phyloP scores from a whole-genome alignment of 371 early-diverging fungal species.

The Dichotomocladium elegans region DNA sequence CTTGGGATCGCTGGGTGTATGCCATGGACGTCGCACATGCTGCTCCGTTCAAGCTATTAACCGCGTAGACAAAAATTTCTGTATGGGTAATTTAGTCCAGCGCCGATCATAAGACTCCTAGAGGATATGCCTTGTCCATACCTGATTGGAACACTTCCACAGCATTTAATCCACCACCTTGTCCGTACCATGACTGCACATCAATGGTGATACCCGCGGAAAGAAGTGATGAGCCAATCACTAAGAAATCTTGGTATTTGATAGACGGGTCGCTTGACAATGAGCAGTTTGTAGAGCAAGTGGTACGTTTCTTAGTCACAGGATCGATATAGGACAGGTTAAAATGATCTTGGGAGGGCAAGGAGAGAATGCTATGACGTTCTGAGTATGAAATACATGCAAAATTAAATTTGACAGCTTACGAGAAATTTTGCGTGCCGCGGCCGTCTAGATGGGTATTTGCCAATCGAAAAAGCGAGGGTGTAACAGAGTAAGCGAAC shows the following conservation, averaged over 20 bases:
- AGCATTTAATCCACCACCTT: constrained; percentile 67
- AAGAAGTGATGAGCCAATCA: constrained; percentile 32
- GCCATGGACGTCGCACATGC: constrained; percentile 7
- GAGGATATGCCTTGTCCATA: constrained; percentile 4
- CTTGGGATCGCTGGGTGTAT: constrained; percentile 7
- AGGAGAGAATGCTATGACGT: constrained; percentile 32
- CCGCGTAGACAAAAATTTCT: constrained; percentile 27
- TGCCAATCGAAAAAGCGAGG: constrained; percentile 63
- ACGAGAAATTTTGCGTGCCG: constrained; percentile 68
- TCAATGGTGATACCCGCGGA: constrained; percentile 59
- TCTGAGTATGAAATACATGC: background rate
- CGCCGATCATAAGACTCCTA: background rate
- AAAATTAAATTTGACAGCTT: constrained; percentile 7
- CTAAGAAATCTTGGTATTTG: constrained; percentile 58
- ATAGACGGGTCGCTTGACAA: constrained; percentile 38
- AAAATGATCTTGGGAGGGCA: constrained; percentile 38
- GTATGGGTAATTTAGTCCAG: background rate
- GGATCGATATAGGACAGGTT: constrained; percentile 67
- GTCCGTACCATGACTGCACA: constrained; percentile 70
- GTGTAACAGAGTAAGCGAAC: constrained; percentile 58
- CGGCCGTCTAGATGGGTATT: constrained; percentile 57
- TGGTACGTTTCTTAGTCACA: constrained; percentile 22
- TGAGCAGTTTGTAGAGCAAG: constrained; percentile 61
- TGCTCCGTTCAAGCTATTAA: constrained; percentile 5
- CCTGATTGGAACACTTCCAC: constrained; percentile 69